phyloP scores from a whole-genome alignment of 2,329 filamentous ascomycete species.

The Calonectria pseudoturangicola region DNA sequence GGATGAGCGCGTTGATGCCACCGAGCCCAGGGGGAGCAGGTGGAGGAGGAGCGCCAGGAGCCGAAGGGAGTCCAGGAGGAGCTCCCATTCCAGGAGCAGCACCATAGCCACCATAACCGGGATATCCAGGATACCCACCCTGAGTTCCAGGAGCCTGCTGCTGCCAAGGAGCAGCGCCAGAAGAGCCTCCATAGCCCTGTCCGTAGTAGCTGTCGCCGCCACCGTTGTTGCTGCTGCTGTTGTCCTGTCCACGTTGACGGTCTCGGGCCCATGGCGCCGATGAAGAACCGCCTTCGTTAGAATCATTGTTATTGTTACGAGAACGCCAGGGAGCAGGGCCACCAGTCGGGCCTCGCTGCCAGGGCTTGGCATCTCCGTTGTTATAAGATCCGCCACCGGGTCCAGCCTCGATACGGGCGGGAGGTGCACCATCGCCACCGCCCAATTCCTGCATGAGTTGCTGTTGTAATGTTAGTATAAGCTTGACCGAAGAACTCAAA shows the following conservation, averaged over 20 bases:
- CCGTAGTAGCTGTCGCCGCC: conserved; percentile 56
- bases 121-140: conserved; percentile 74
- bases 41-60: conserved; percentile 70
- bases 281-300: conserved; percentile 67
- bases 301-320: conserved; percentile 71
- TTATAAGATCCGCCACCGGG: conserved; percentile 70
- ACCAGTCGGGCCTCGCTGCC: conserved; percentile 90
- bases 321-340: conserved; percentile 88
- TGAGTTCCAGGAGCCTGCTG: conserved; percentile 73
- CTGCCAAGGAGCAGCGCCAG: conserved; percentile 69
- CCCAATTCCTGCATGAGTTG: conserved; percentile 99
- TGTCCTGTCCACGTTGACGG: conserved; percentile 69
- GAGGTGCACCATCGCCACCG: conserved; percentile 77
- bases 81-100: conserved; percentile 67
- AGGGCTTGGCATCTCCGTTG: conserved; percentile 84
- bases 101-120: conserved; percentile 69
- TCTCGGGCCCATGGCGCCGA: conserved; percentile 79
- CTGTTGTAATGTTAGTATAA: conserved; percentile 71
- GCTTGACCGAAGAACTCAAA: not conserved
- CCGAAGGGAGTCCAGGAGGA: conserved; percentile 63
- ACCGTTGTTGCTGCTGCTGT: conserved; percentile 49
- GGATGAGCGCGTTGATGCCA: conserved; percentile 79
- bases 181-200: conserved; percentile 55
- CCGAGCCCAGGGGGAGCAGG: conserved; percentile 74
- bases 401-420: conserved; percentile 90